A percentile compares a stretch with the other conserved stretches of the same genome.
These are phyloP conservation scores for Candida stauntonica DNA, from an alignment of 805 yeast genomes.

Conservation along the genomic window DNA sequence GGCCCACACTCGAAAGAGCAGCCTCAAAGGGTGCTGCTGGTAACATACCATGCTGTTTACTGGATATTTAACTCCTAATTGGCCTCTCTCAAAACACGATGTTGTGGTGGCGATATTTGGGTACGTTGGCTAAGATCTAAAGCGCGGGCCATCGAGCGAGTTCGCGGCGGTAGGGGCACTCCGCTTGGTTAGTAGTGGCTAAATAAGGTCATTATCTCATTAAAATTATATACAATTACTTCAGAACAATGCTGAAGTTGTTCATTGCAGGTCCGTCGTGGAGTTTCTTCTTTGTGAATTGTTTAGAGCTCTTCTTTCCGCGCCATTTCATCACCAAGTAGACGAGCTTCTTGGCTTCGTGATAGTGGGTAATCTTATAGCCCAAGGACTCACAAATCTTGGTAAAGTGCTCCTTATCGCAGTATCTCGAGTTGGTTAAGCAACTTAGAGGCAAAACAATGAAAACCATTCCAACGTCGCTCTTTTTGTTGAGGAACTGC, in stretches of 20 bases:
- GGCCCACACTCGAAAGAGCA: too few relatives aligned
- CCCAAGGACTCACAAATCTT: conserved; percentile 60
- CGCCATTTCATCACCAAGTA: conserved; percentile 63
- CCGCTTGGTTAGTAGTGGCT: too few relatives aligned
- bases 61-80: too few relatives aligned
- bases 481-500: conserved; percentile 42
- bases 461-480: conserved; percentile 43
- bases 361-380: conserved; percentile 39
- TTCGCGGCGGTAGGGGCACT: conserved; percentile 2
- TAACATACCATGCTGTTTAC: too few relatives aligned
- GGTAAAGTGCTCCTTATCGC: conserved; percentile 39
- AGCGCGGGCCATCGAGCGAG: too few relatives aligned
- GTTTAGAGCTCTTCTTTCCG: conserved; percentile 22
- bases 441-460: conserved; percentile 90
- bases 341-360: conserved; percentile 66
- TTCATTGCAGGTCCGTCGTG: conserved; percentile 57
- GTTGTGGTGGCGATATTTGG: too few relatives aligned
- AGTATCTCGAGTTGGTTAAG: conserved; percentile 75
- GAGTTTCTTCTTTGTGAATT: conserved; percentile 42
- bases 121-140: too few relatives aligned
- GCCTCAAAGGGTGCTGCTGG: too few relatives aligned
- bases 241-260: conserved; percentile 58
- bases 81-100: too few relatives aligned
- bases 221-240: neutral
- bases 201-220: conserved; percentile 4